These are phyloP conservation scores for Aureobasidium sp. DNA, from an alignment of 2,329 filamentous ascomycete species.

Conservation along the genomic window DNA sequence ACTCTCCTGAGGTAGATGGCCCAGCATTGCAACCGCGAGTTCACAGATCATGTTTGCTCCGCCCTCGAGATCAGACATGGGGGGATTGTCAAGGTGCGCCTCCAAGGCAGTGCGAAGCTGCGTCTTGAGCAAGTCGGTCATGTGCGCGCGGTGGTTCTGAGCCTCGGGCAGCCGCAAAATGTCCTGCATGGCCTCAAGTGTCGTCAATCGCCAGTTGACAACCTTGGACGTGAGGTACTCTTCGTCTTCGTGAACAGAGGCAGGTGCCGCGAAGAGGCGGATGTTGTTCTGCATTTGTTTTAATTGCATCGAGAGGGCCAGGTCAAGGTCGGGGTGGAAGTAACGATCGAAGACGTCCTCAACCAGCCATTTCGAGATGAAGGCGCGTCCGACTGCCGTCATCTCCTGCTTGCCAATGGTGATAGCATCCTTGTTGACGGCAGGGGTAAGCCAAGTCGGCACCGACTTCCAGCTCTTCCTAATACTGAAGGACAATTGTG, in stretches of 20 bases:
- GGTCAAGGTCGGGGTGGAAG: constrained; percentile 85
- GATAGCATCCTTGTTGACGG: constrained; percentile 78
- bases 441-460: constrained; percentile 70
- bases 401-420: constrained; percentile 92
- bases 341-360: constrained; percentile 86
- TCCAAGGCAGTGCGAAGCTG: constrained; percentile 64
- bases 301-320: constrained; percentile 65
- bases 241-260: constrained; percentile 76
- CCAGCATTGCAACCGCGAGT: constrained; percentile 75
- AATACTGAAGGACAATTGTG: constrained; percentile 91
- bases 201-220: constrained; percentile 87
- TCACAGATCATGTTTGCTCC: constrained; percentile 90
- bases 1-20: constrained; percentile 83
- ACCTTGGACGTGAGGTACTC: constrained; percentile 83
- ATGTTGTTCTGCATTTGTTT: constrained; percentile 87
- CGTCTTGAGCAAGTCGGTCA: constrained; percentile 53
- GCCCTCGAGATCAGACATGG: constrained; percentile 75
- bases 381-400: constrained; percentile 86
- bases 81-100: constrained; percentile 67
- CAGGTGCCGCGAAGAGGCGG: constrained; percentile 64
- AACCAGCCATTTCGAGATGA: constrained; percentile 82
- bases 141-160: constrained; percentile 57
- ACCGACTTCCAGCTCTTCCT: constrained; percentile 86
- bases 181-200: constrained; percentile 79
- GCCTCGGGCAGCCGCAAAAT: constrained; percentile 59